These are phyloP conservation scores for Suillus placidus DNA, from an alignment of 768 basidiomycete species.

Conservation along the genomic window DNA sequence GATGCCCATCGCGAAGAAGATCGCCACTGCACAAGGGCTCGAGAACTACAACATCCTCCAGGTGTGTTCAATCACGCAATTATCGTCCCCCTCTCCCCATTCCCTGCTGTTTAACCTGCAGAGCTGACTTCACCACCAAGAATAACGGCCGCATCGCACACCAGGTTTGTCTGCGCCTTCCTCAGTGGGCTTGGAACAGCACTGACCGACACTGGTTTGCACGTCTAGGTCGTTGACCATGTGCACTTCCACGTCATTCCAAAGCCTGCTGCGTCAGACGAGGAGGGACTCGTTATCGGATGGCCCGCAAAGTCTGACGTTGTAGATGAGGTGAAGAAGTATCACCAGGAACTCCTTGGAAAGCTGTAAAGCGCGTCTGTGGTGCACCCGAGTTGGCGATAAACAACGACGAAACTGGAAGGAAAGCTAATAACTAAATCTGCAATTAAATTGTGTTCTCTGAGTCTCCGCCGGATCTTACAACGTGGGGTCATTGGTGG, in stretches of 20 bases:
- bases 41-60: slow-evolving; percentile 89
- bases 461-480: not conserved
- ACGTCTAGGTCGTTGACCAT: slow-evolving; percentile 68
- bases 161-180: slow-evolving; percentile 41
- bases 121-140: slow-evolving; percentile 32
- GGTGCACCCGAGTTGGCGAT: not conserved
- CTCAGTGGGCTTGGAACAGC: not conserved
- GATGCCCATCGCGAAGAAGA: slow-evolving; percentile 84
- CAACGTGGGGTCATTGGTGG: not conserved
- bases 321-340: slow-evolving; percentile 28
- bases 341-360: slow-evolving; percentile 19
- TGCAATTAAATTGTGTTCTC: not conserved
- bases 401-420: not conserved
- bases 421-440: not conserved
- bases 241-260: slow-evolving; percentile 96
- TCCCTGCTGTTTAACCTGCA: not conserved
- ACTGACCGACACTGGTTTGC: not conserved
- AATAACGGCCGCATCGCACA: slow-evolving; percentile 72
- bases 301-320: slow-evolving; percentile 51
- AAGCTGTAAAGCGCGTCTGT: slow-evolving; percentile 16
- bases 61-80: slow-evolving; percentile 31
- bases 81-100: not conserved
- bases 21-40: slow-evolving; percentile 71
- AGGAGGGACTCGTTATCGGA: slow-evolving; percentile 77
- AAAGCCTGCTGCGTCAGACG: slow-evolving; percentile 65